Evolutionary conservation across 2,329 filamentous ascomycete species (phyloP).

Genomic region (Neofusicoccum umdonicola): DNA sequence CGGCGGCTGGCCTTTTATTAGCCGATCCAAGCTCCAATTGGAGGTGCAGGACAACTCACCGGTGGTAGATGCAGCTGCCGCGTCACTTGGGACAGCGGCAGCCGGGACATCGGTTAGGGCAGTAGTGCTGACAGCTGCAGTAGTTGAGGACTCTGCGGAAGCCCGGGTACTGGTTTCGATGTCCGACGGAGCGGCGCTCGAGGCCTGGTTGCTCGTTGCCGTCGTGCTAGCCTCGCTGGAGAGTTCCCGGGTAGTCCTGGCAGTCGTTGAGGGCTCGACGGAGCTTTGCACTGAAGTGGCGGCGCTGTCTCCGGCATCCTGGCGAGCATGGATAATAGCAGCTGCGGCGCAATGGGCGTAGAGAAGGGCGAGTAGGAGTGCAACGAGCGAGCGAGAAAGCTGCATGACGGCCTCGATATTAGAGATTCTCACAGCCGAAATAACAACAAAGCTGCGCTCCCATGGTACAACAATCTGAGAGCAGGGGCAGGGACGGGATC

Average conservation of each 20-base stretch:
- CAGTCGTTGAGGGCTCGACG: neutral
- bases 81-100: conserved; percentile 21
- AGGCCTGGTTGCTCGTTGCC: neutral
- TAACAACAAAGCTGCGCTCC: neutral
- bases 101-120: conserved; percentile 22
- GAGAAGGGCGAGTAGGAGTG: conserved; percentile 2
- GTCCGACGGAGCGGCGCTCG: neutral
- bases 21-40: neutral
- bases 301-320: neutral
- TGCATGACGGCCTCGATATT: conserved; percentile 10
- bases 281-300: neutral
- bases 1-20: conserved; percentile 6
- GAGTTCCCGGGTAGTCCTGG: neutral
- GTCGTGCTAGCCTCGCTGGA: neutral
- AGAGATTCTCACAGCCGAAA: neutral
- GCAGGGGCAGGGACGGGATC: neutral
- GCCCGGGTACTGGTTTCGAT: neutral
- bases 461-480: neutral
- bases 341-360: neutral
- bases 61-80: conserved; percentile 23
- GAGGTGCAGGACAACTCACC: conserved; percentile 22
- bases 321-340: neutral
- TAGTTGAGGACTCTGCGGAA: neutral
- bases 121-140: conserved; percentile 9
- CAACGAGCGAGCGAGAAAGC: conserved; percentile 2